Percentiles rank a stretch among this genome's conserved stretches.
Evolutionary conservation across 345 rosid species (phyloP).

Genomic region (Chamaenerion angustifolium): DNA sequence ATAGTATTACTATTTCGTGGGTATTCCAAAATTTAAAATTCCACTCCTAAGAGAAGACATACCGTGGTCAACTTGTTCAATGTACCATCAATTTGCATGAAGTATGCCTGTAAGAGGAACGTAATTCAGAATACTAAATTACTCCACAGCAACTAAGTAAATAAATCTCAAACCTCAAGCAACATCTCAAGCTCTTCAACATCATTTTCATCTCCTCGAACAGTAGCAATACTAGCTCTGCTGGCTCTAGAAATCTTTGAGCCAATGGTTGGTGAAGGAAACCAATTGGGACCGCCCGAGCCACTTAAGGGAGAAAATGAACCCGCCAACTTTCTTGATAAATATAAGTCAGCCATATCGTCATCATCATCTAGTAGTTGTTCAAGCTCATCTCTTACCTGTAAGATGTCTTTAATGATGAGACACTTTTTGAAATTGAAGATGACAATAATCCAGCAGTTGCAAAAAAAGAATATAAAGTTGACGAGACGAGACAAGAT

Average conservation of each 20-base stretch:
- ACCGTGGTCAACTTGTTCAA: conserved; percentile 82
- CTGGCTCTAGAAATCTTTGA: conserved; percentile 93
- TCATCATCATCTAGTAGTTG: conserved; percentile 94
- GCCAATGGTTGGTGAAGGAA: conserved; percentile 75
- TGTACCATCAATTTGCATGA: conserved; percentile 88
- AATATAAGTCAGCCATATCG: conserved; percentile 94
- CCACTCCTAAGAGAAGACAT: conserved; percentile 3
- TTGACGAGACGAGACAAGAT: too few relatives aligned
- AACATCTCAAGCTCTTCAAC: conserved; percentile 99
- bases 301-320: conserved; percentile 58
- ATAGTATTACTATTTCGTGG: background rate
- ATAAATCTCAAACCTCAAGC: conserved; percentile 45
- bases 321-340: conserved; percentile 72
- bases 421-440: background rate
- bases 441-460: background rate
- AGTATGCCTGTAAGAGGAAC: conserved; percentile 59
- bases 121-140: conserved; percentile 5
- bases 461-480: too few relatives aligned
- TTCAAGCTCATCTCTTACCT: conserved; percentile 97
- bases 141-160: background rate
- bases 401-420: background rate
- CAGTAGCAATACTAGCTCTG: conserved; percentile 67
- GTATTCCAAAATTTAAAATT: background rate
- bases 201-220: conserved; percentile 84
- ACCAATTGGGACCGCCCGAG: conserved; percentile 65